Base-by-base conservation (phyloP, 768 basidiomycete genomes). In the Chalciporus pseudorubinellus region DNA sequence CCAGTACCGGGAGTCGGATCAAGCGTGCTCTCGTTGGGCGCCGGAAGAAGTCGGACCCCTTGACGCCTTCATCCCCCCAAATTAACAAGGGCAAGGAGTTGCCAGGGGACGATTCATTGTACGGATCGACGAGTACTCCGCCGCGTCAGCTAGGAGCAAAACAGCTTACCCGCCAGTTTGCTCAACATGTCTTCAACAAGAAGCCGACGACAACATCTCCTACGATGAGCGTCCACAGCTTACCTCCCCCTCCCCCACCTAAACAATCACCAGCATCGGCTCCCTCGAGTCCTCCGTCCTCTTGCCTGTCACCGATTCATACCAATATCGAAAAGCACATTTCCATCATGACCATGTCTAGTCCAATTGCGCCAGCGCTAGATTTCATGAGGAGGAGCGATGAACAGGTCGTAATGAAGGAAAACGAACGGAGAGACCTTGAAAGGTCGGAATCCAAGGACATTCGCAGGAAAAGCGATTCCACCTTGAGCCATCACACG, bases 401-500 rank as follows among this genome's bases (percentile, higher is more conserved):
- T 53, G 73, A 74, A 52, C 57, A 57, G 55, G 12, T 51, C 3
- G 45, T 48, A 47, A 51, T 47, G 28, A 64, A 61, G 53, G 65
- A 62, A 56, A 64, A 53, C 29, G 62, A 60, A 40, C 57, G 53
- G 58, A 73, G 60, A 44, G 70, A 71, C 24, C 50, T 57, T 22
- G 70, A 69, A 40, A 59, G 70, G 63, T 60, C 53, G 39, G 77
- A 79, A 41, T 65, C 65, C 61, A 90, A 85, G 72, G 89, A 91
- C 56, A 74, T 76, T 28, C 87, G 88, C 85, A 73, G 89, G 61
- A 88, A 87, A 70, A 89, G 88, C 59, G 89, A 92, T 67, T 84
- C 89, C 6, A 89, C 87, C n/a, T 81, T 85, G 63, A 85, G 87
- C 60, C 83, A 85, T 62, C 79, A 80, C 55, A 90, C 88, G 18